Percentiles rank a stretch among this genome's conserved stretches.
Conservation (phyloP, 2,329 filamentous ascomycete species). For the Colletotrichum sansevieriae region DNA sequence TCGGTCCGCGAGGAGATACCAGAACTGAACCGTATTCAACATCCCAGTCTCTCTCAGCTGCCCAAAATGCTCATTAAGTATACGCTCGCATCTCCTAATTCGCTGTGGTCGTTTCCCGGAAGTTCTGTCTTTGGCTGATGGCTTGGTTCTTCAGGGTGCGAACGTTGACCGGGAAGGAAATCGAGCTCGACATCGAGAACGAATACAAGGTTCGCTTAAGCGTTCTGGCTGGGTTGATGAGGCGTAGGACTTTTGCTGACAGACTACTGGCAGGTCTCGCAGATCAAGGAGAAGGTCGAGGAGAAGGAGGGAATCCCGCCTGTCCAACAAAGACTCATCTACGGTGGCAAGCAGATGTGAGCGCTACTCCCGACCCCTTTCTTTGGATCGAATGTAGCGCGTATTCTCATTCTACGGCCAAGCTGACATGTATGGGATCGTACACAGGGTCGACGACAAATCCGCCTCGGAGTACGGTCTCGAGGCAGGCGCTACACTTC, state of each 20-base stretch:
- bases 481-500: constrained; percentile 91
- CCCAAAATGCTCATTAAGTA: constrained; percentile 67
- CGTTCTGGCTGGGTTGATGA: neutral
- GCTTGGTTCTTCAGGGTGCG: constrained; percentile 76
- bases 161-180: constrained; percentile 98
- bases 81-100: constrained; percentile 40
- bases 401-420: neutral
- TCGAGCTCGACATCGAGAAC: constrained; percentile 96
- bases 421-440: constrained; percentile 17
- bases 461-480: constrained; percentile 91
- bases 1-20: constrained; percentile 11
- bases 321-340: constrained; percentile 95
- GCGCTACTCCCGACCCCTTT: neutral
- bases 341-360: constrained; percentile 97
- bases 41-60: neutral
- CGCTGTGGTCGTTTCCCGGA: neutral
- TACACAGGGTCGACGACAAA: constrained; percentile 89
- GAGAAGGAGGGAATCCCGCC: constrained; percentile 99
- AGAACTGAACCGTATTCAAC: no score
- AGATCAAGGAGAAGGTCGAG: constrained; percentile 99
- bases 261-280: constrained; percentile 74
- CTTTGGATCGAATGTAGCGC: neutral
- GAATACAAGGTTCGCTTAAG: constrained; percentile 81
- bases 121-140: constrained; percentile 14
- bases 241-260: neutral